Evolutionary conservation across 257 asterid genomes (phyloP), one percentile per base, ranked within the genome.

Genomic region (Solanum pinnatisectum): DNA sequence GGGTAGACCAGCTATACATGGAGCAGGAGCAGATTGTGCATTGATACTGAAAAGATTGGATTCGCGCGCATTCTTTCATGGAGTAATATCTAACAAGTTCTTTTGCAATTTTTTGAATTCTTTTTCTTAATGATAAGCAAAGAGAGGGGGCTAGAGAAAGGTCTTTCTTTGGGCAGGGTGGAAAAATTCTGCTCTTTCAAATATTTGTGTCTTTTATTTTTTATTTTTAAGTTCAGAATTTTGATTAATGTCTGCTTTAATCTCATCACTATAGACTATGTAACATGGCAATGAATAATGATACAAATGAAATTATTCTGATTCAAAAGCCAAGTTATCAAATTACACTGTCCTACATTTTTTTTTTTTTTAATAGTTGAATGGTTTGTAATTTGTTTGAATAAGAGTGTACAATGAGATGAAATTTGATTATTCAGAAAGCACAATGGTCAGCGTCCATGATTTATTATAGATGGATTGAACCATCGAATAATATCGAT

Each of bases 21-120:
- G 92, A 92, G 78, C 92, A 90, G 84, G 92, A 90, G 88, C 90
- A 92, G 87, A 86, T 90, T 49, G 68, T 89, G 84, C 92, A 90
- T 44, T 91, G 71, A 87, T 81, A 60, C 63, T 37, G 49, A 87
- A 87, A 33, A 49, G 49, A 36, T 87, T 85, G 68, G 59, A 37
- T 76, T 37, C 59, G 30, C 12, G 42, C 14, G 14, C 30, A 46
- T 91, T 87, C 79, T 83, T 87, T 87, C 49, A 36, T 78, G 56
- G 71, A 46, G 87, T 81, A 59, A 83, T 68, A 46, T 7, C 81
- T 73, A 72, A 52, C 91, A 18, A 52, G 40, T 87, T 88, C 18
- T 33, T 30, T 65, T 90, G 59, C 37, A 40, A 90, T 89, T 88
- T 87, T 87, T 89, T 89, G 30, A 23, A 77, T 87, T 72, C 30